A percentile compares a stretch with the other conserved stretches of the same genome.
Conservation (phyloP, 2,329 filamentous ascomycete genomes). For the Trichoderma cornu-damae region DNA sequence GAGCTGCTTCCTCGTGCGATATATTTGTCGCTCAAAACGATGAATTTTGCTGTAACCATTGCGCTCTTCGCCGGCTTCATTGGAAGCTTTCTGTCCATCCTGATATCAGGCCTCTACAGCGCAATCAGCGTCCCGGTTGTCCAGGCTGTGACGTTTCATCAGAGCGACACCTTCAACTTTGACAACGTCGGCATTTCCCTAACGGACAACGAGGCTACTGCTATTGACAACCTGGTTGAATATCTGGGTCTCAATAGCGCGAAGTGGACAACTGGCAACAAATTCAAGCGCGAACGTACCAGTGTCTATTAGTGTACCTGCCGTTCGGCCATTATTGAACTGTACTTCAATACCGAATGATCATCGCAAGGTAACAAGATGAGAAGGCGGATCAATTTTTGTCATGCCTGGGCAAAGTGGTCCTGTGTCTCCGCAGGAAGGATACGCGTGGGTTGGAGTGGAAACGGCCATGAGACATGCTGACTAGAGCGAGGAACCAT, state of each 20-base stretch:
- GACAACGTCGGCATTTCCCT: not conserved
- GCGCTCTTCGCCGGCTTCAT: slow-evolving; percentile 3
- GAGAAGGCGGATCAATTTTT: not conserved
- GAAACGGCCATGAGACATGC: slow-evolving; percentile 2
- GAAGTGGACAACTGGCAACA: not conserved
- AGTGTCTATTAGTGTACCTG: not conserved
- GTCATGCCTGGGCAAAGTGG: not conserved
- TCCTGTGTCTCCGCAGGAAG: not conserved
- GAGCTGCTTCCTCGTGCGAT: not conserved
- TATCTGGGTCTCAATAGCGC: slow-evolving; percentile 10
- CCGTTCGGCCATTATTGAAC: not conserved
- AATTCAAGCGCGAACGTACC: not conserved
- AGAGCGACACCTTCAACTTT: slow-evolving; percentile 4
- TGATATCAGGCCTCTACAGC: slow-evolving; percentile 10
- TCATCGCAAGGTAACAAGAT: not conserved
- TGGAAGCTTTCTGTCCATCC: slow-evolving; percentile 4
- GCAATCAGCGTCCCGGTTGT: not conserved
- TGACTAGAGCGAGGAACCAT: not conserved
- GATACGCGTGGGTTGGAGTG: slow-evolving; percentile 3
- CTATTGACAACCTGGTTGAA: slow-evolving; percentile 6
- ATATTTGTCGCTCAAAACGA: not conserved
- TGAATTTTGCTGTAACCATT: slow-evolving; percentile 1
- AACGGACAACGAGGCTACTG: not conserved
- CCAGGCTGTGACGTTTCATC: not conserved
- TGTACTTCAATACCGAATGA: slow-evolving; percentile 9